Evolutionary conservation across 768 basidiomycete genomes (phyloP).

Genomic region (Leccinum incarnatum): DNA sequence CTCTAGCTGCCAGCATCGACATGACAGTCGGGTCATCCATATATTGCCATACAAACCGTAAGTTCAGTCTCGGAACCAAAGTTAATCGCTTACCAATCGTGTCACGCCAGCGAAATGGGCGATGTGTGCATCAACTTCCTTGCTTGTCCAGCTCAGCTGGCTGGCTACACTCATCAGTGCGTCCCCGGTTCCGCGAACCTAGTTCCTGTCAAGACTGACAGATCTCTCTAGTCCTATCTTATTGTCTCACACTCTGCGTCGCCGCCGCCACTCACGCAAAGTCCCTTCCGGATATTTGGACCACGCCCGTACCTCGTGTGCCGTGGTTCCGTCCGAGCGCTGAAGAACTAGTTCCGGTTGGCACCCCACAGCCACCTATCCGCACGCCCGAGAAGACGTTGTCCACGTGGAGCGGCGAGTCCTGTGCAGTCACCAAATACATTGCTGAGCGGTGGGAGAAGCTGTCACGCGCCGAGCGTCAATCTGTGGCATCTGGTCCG

Average conservation of each 20-base stretch:
- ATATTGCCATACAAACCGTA: slow-evolving; percentile 37
- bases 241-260: slow-evolving; percentile 54
- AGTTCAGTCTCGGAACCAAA: slow-evolving; percentile 9
- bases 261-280: slow-evolving; percentile 44
- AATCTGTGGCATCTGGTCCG: slow-evolving; percentile 15
- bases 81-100: slow-evolving; percentile 1
- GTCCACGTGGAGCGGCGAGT: slow-evolving; percentile 10
- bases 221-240: slow-evolving; percentile 42
- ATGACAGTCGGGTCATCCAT: slow-evolving; percentile 42
- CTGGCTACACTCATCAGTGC: slow-evolving; percentile 44
- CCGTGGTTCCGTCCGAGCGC: slow-evolving; percentile 51
- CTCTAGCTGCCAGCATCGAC: slow-evolving; percentile 47
- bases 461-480: slow-evolving; percentile 23
- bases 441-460: slow-evolving; percentile 33
- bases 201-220: not conserved
- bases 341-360: not conserved
- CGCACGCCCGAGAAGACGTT: slow-evolving; percentile 7
- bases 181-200: slow-evolving; percentile 19
- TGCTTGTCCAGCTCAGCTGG: slow-evolving; percentile 51
- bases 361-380: slow-evolving; percentile 3
- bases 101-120: slow-evolving; percentile 36
- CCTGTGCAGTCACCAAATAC: slow-evolving; percentile 28
- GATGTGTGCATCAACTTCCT: slow-evolving; percentile 45
- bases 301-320: slow-evolving; percentile 45
- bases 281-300: slow-evolving; percentile 51